Percentiles rank a stretch among this genome's conserved stretches.
These are phyloP conservation scores for Rhododendron ovatum DNA, from an alignment of 148 eudicot genomes.

Conservation along the genomic window DNA sequence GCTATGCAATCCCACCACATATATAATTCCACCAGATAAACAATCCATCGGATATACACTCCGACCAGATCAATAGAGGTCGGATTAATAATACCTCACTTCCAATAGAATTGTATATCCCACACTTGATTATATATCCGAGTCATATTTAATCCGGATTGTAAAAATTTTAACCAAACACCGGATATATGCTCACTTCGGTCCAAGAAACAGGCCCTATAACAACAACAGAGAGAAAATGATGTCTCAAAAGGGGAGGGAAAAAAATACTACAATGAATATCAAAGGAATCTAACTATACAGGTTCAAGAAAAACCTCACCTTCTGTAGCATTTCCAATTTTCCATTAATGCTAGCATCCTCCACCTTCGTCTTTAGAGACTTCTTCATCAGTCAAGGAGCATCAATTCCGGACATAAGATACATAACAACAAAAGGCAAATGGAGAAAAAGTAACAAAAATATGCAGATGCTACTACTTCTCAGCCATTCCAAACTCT, in stretches of 20 bases:
- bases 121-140: background rate
- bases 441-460: background rate
- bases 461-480: background rate
- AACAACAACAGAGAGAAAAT: background rate
- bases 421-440: background rate
- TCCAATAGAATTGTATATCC: background rate
- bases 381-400: slow-evolving; percentile 39
- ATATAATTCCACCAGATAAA: background rate
- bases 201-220: background rate
- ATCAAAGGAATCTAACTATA: background rate
- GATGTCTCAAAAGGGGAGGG: background rate
- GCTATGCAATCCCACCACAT: too few relatives aligned
- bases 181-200: background rate
- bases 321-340: slow-evolving; percentile 62
- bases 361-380: slow-evolving; percentile 21
- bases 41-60: background rate
- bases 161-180: background rate
- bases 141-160: background rate
- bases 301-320: slow-evolving; percentile 6
- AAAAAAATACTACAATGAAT: background rate
- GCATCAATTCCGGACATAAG: background rate
- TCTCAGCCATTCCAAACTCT: background rate
- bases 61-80: background rate
- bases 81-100: background rate
- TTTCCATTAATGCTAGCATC: slow-evolving; percentile 31